phyloP scores from a whole-genome alignment of 257 asterid genomes.

The Nicotiana attenuata region DNA sequence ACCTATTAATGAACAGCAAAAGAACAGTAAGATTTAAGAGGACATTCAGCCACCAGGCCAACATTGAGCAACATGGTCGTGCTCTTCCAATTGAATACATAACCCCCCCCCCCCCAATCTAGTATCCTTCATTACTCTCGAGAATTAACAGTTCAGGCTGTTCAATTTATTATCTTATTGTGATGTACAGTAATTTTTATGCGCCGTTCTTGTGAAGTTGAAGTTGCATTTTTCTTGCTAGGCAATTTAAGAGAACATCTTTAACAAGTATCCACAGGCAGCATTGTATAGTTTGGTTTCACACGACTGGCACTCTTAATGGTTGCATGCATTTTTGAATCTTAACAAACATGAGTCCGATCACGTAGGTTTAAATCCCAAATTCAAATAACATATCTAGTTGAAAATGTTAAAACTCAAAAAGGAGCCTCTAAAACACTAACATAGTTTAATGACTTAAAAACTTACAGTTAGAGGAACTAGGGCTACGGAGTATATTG shows the following conservation, averaged over 20 bases:
- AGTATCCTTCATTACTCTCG: background rate
- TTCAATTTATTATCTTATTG: background rate
- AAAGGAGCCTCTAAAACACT: background rate
- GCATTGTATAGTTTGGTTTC: background rate
- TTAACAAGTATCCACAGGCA: background rate
- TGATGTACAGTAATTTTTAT: background rate
- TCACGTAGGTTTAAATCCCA: background rate
- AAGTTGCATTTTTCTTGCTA: background rate
- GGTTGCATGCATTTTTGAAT: background rate
- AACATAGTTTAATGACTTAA: background rate
- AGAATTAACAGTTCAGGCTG: background rate
- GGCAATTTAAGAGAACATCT: background rate
- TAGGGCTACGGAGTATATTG: constrained; percentile 61
- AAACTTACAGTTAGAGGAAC: constrained; percentile 71
- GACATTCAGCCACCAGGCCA: too few relatives aligned
- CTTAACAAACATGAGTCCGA: background rate
- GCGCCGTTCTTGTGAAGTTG: background rate
- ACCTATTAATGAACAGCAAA: constrained; percentile 45
- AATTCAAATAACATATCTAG: background rate
- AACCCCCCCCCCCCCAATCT: background rate
- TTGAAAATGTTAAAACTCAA: background rate
- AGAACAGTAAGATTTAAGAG: background rate
- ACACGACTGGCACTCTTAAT: background rate
- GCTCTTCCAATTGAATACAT: background rate
- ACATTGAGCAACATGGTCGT: background rate